A percentile compares a stretch with the other conserved stretches of the same genome.
These are phyloP conservation scores for Hyparrhenia diplandra DNA, from an alignment of 176 grass and related monocot species.

Conservation along the genomic window DNA sequence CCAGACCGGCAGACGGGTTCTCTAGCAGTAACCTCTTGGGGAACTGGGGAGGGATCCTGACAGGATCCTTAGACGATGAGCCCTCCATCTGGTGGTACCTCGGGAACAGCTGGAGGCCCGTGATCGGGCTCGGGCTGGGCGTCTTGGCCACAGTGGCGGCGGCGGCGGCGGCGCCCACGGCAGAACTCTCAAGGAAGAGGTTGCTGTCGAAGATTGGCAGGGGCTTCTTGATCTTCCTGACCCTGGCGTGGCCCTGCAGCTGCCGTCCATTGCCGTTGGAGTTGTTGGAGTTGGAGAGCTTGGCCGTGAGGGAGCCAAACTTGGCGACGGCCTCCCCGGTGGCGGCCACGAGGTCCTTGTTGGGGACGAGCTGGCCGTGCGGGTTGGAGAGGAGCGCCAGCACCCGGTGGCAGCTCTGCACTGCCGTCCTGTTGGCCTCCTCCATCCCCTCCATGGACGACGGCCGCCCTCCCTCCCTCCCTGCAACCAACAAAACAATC, in stretches of 20 bases:
- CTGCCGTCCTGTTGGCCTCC: conserved; percentile 61
- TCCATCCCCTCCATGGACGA: conserved; percentile 65
- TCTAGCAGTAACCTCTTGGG: conserved; percentile 55
- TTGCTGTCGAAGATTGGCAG: conserved; percentile 57
- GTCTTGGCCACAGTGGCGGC: conserved; percentile 3
- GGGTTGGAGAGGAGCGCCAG: conserved; percentile 64
- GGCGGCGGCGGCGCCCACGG: neutral
- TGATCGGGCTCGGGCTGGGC: conserved; percentile 18
- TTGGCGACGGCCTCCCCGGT: conserved; percentile 63
- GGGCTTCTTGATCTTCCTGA: conserved; percentile 66
- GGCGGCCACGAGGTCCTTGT: conserved; percentile 53
- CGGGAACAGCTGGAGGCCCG: conserved; percentile 64
- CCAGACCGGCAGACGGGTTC: conserved; percentile 23
- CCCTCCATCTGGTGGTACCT: conserved; percentile 51
- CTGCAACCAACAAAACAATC: conserved; percentile 1
- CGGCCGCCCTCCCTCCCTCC: neutral
- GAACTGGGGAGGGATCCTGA: conserved; percentile 56
- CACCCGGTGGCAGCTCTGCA: conserved; percentile 73
- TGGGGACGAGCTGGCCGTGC: conserved; percentile 41
- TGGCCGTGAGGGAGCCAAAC: conserved; percentile 56
- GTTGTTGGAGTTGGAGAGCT: conserved; percentile 29
- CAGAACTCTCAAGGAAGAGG: conserved; percentile 62
- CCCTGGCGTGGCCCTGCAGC: conserved; percentile 73
- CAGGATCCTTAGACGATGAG: conserved; percentile 41
- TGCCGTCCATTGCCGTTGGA: conserved; percentile 38